Evolutionary conservation across 169 alveolate species (phyloP), one percentile per base, ranked within the genome.

Genomic region (Blepharisma undulans): DNA sequence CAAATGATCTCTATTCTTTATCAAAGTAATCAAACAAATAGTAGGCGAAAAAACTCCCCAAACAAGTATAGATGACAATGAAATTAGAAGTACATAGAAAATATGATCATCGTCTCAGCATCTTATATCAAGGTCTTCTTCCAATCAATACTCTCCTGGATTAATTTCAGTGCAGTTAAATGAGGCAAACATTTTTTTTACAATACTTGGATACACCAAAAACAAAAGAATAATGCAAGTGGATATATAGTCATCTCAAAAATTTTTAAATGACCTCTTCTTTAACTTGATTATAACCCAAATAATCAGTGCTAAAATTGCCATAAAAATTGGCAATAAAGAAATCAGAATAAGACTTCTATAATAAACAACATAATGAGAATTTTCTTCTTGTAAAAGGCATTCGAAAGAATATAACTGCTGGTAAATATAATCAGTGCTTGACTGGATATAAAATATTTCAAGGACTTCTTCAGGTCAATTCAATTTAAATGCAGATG

Each of bases 31-130:
- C 60, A 88, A 48, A 12, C 92, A 90, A 30, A 91, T 72, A 48
- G 89, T 71, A 21, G 95, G 95, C 22, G 82, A 87, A 1, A 94
- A 94, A 0, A 93, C 6, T 22, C 91, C 95, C 94, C 95, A 93
- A 4, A 93, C 30, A 25, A 91, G 71, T 2, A 93, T 48, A 18
- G 91, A 88, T 0, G 95, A 94, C 29, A 93, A 27, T 33, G 95
- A 93, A 7, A 93, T 48, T 25, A 60, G 16, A 0, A 87, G 19
- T 10, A 91, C 61, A 61, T 25, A 87, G n/a, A 25, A 25, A 10
- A 21, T 5, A 84, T 93, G 94, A 19, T 22, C 16, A 21, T 30
- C 90, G 18, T 74, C 32, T 29, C 48, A 81, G 78, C 95, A 93
- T 34, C 30, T 6, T 18, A 87, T 72, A 21, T 79, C 29, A 25